Conservation (phyloP, 1,139 yeast species). For the Zygosaccharomyces pseudobailii region DNA sequence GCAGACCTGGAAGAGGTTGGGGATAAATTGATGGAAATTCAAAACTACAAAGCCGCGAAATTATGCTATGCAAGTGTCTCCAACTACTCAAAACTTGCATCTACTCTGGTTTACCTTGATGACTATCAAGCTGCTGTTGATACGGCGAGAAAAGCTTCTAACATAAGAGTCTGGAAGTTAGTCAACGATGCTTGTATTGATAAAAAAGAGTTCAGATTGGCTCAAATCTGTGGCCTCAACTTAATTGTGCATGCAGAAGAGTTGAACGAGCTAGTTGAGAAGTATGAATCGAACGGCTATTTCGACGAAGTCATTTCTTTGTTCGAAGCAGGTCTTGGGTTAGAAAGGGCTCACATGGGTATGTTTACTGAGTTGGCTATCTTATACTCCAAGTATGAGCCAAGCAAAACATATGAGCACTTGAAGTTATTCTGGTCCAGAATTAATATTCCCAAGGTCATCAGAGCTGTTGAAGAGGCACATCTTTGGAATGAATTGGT, state of each 20-base stretch:
- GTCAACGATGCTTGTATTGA: conserved; percentile 96
- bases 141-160: conserved; percentile 97
- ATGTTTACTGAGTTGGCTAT: conserved; percentile 97
- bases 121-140: conserved; percentile 98
- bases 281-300: conserved; percentile 87
- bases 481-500: conserved; percentile 96
- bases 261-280: conserved; percentile 78
- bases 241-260: conserved; percentile 97
- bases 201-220: conserved; percentile 90
- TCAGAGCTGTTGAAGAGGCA: conserved; percentile 87
- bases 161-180: conserved; percentile 92
- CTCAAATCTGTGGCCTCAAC: conserved; percentile 98
- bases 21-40: conserved; percentile 77
- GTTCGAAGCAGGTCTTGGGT: conserved; percentile 91
- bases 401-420: conserved; percentile 92
- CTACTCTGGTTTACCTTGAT: conserved; percentile 84
- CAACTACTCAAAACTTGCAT: conserved; percentile 91
- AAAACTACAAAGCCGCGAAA: conserved; percentile 91
- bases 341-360: conserved; percentile 99
- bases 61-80: conserved; percentile 79
- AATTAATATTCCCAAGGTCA: conserved; percentile 94
- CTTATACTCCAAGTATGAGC: conserved; percentile 83
- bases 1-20: conserved; percentile 92
- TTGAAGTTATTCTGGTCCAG: conserved; percentile 97
- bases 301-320: conserved; percentile 86